Base-by-base conservation (phyloP, 2,329 filamentous ascomycete species). In the Blastomyces gilchristii region DNA sequence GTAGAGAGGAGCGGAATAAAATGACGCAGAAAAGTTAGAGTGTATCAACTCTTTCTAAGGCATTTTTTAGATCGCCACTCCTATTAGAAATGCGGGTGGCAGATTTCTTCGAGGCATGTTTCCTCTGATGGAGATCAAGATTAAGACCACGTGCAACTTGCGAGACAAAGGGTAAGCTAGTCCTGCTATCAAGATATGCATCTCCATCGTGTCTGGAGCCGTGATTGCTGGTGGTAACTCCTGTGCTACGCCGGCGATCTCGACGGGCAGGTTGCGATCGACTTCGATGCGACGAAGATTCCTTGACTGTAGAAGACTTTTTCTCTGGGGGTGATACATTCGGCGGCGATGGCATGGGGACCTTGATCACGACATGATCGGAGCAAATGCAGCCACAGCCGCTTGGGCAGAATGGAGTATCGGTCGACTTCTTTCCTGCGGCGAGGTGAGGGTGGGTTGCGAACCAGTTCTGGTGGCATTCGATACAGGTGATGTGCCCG, bases 311-410 rank as follows among this genome's bases (percentile, higher is more conserved):
- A 18, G 34, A 11, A 25, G 37, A 43, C 34, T 68, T 60, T 57
- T 67, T 64, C 61, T 68, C 47, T 71, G 69, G 11, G 63, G 65
- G 2, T 65, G 58, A 16, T 39, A 18, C 25, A 9, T 22, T 43
- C 2, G 69, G 68, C 34, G 67, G 68, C 9, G 66, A 57, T 5
- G 74, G 73, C 50, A 71, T 71, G 22, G 73, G 69, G 4, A 77
- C 69, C 5, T 74, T 62, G 16, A 75, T 66, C 41, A 67, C 67
- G 6, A 71, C 63, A 57, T 78, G 72, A 22, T 78, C 73, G 3
- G 76, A 72, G 67, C 79, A 81, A 63, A 69, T 71, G 62, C 79
- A 81, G 59, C 78, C 79, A 67, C 79, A 81, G n/a, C 78, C 78
- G 14, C 73, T 77, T 7, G 78, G 76, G 63, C 79, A 81, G 52